Evolutionary conservation across 352 stramenopile genomes (phyloP), one percentile per base, ranked within the genome.

Genomic region (Phytophthora sp.): DNA sequence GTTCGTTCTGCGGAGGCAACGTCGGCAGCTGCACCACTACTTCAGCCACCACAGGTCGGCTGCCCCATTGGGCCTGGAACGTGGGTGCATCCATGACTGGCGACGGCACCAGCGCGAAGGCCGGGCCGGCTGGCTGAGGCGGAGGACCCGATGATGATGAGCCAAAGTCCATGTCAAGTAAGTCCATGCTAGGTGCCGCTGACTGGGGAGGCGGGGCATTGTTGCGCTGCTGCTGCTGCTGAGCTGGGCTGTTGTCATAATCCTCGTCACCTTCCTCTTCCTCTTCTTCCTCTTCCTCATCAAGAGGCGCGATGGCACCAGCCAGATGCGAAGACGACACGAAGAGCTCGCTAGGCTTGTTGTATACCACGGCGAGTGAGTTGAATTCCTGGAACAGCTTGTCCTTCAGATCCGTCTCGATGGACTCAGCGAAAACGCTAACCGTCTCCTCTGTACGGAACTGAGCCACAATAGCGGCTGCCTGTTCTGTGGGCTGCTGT

Each of bases 301-400:
- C 66, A 5, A 78, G 52, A 44, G 68, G 76, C 11, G 73, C 74
- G 26, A 65, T 44, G 1, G 64, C 47, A 7, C 64, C 73, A 23
- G 66, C 72, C 57, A 89, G 31, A 45, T 90, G 80, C 36, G 91
- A 88, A 45, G 91, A 71, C 9, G 88, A 83, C 41, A 99, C 94
- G 70, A 99, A 99, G 51, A 98, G 89, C 39, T 98, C 91, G 45
- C 90, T 97, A 18, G 93, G 93, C 70, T 98, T 98, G 57, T 95
- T 95, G 84, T 99, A 99, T 21, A 99, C 88, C 12, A 99, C 95
- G 7, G 95, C 92, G 45, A 99, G 86, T 29, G 97, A 98, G 77
- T 99, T 99, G 80, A 99, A 99, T 82, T 99, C 97, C 53, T 97
- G 73, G 57, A 97, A 96, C 47, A 97, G 84, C 57, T 92, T 91